Evolutionary conservation across 106 monocot species (phyloP).

Genomic region (Dendrobium chrysotoxum): DNA sequence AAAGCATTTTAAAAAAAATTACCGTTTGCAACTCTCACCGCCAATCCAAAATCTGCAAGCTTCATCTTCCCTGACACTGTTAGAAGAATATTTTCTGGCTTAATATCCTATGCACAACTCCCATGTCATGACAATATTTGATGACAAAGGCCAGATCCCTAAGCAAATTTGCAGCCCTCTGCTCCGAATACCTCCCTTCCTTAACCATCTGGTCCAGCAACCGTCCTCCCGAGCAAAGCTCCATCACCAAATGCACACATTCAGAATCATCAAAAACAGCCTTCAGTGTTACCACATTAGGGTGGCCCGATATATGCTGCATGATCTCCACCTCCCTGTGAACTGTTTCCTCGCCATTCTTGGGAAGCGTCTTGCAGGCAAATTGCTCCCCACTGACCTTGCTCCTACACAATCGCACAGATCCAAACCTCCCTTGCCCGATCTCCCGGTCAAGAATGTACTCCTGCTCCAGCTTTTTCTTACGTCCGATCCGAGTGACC

Average conservation of each 20-base stretch:
- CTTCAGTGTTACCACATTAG: slow-evolving; percentile 63
- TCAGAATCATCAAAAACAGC: slow-evolving; percentile 82
- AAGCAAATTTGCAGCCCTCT: slow-evolving; percentile 47
- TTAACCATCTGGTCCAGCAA: slow-evolving; percentile 59
- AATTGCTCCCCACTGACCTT: slow-evolving; percentile 43
- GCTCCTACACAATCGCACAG: slow-evolving; percentile 53
- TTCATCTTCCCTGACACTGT: slow-evolving; percentile 58
- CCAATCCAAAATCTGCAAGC: slow-evolving; percentile 92
- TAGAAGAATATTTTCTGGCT: slow-evolving; percentile 90
- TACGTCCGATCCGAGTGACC: slow-evolving; percentile 42
- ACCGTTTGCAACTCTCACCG: slow-evolving; percentile 74
- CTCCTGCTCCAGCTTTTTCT: slow-evolving; percentile 62
- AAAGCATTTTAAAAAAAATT: not conserved
- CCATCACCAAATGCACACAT: slow-evolving; percentile 82
- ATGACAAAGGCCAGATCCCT: slow-evolving; percentile 68
- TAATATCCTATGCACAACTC: slow-evolving; percentile 93
- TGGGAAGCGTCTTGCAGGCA: slow-evolving; percentile 71
- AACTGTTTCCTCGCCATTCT: slow-evolving; percentile 84
- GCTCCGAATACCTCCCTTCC: slow-evolving; percentile 67
- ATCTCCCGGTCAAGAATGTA: slow-evolving; percentile 58
- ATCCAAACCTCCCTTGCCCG: slow-evolving; percentile 85
- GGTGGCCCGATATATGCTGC: slow-evolving; percentile 96
- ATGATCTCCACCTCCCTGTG: slow-evolving; percentile 96
- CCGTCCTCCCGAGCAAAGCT: slow-evolving; percentile 75
- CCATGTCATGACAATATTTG: slow-evolving; percentile 98